Evolutionary conservation across 768 basidiomycete genomes (phyloP).

Genomic region (Lanmaoa rubissima): DNA sequence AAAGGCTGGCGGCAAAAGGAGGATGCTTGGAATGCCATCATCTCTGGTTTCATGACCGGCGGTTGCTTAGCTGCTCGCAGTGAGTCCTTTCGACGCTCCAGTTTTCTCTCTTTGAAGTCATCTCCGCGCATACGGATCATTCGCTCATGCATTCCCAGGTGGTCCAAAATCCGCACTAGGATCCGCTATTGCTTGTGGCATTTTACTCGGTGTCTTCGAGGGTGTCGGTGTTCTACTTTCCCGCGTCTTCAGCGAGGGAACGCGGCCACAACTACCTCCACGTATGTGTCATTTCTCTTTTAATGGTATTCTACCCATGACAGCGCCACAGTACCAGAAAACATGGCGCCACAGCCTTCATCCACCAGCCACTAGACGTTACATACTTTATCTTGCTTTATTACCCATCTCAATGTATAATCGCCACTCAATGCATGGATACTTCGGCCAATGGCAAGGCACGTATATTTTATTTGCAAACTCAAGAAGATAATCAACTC

Average conservation of each 20-base stretch:
- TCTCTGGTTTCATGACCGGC: constrained; percentile 98
- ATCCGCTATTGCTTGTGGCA: constrained; percentile 95
- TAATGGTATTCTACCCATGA: constrained; percentile 5
- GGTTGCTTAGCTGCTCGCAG: constrained; percentile 93
- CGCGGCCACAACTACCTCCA: constrained; percentile 77
- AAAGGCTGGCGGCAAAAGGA: constrained; percentile 97
- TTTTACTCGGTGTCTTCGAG: constrained; percentile 90
- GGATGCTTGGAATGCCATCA: constrained; percentile 98
- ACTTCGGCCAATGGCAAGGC: constrained; percentile 28
- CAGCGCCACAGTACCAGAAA: constrained; percentile 46
- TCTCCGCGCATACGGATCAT: neutral
- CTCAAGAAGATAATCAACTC: neutral
- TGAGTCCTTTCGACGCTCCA: constrained; percentile 42
- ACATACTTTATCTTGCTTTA: constrained; percentile 29
- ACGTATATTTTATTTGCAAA: constrained; percentile 5
- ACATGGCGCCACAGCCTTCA: constrained; percentile 50
- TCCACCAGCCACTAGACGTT: constrained; percentile 51
- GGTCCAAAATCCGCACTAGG: constrained; percentile 89
- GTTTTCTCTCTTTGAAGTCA: neutral
- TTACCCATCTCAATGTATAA: constrained; percentile 39
- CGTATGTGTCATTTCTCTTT: constrained; percentile 44
- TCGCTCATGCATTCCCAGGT: constrained; percentile 47
- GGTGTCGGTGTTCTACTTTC: constrained; percentile 93
- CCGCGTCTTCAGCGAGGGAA: constrained; percentile 82
- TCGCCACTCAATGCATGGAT: constrained; percentile 35